Evolutionary conservation across 2,329 filamentous ascomycete genomes (phyloP).

Genomic region (Colletotrichum noveboracense): DNA sequence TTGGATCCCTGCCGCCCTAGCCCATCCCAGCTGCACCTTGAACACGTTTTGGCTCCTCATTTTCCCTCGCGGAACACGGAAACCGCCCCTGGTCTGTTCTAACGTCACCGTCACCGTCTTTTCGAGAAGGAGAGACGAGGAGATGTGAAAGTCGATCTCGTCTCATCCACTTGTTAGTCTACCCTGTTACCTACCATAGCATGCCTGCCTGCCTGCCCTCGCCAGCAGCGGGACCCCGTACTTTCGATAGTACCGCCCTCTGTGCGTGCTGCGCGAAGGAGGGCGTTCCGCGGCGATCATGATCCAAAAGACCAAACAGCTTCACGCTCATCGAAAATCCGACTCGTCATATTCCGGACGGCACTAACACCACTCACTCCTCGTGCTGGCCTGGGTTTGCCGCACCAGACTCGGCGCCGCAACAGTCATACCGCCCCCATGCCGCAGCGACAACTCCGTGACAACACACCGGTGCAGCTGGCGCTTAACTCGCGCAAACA

Average conservation of each 20-base stretch:
- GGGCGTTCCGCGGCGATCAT: constrained; percentile 3
- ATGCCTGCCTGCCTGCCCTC: neutral
- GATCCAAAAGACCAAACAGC: neutral
- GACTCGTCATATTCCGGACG: constrained; percentile 5
- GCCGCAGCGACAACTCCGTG: neutral
- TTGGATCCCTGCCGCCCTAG: constrained; percentile 1
- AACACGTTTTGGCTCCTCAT: constrained; percentile 21
- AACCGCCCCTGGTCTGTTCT: constrained; percentile 4
- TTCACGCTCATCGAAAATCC: neutral
- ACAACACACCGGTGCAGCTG: constrained; percentile 19
- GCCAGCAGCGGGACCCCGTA: neutral
- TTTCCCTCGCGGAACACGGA: constrained; percentile 18
- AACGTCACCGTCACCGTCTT: constrained; percentile 24
- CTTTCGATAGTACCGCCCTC: neutral
- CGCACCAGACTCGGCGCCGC: neutral
- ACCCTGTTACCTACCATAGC: neutral
- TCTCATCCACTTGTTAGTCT: constrained; percentile 2
- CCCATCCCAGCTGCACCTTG: constrained; percentile 6
- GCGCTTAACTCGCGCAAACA: constrained; percentile 11
- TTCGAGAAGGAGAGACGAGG: constrained; percentile 13
- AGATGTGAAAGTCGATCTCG: constrained; percentile 3
- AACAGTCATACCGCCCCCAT: neutral
- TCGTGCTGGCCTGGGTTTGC: neutral
- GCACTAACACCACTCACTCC: neutral
- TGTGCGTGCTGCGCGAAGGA: neutral